Percentiles rank a stretch among this genome's conserved stretches.
Evolutionary conservation across 305 asterid species (phyloP).

Genomic region (Coffea humblotiana): DNA sequence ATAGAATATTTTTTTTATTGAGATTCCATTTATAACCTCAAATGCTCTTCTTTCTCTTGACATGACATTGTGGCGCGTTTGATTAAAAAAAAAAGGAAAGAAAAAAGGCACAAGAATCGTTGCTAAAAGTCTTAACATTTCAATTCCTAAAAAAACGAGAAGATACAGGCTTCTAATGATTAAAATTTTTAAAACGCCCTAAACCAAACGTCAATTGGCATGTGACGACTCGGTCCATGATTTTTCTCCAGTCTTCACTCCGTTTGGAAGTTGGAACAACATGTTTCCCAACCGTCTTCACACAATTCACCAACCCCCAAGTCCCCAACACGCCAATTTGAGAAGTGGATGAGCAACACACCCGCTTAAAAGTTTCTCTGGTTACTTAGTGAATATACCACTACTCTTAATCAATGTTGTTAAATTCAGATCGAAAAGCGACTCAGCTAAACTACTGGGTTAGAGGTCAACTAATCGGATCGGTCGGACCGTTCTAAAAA

Average conservation of each 20-base stretch:
- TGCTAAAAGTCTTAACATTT: not conserved
- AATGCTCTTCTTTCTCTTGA: not conserved
- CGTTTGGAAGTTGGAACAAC: too few species aligned
- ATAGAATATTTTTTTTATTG: too few species aligned
- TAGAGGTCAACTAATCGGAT: too few species aligned
- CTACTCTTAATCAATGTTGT: too few species aligned
- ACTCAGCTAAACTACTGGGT: too few species aligned
- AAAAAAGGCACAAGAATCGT: not conserved
- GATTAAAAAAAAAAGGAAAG: too few species aligned
- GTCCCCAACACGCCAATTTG: not conserved
- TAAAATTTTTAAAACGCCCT: not conserved
- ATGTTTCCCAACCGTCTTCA: not conserved
- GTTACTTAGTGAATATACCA: not conserved
- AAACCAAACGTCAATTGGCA: not conserved
- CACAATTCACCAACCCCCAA: not conserved
- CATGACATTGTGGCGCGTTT: not conserved
- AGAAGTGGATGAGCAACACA: not conserved
- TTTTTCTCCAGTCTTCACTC: too few species aligned
- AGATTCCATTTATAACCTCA: not conserved
- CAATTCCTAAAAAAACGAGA: not conserved
- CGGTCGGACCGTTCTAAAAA: too few species aligned
- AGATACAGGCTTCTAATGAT: not conserved
- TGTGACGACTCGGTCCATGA: too few species aligned
- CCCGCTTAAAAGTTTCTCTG: not conserved
- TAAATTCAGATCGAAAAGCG: too few species aligned